Conservation (phyloP, 1,284 basidiomycete genomes). For the Trametes sp. region DNA sequence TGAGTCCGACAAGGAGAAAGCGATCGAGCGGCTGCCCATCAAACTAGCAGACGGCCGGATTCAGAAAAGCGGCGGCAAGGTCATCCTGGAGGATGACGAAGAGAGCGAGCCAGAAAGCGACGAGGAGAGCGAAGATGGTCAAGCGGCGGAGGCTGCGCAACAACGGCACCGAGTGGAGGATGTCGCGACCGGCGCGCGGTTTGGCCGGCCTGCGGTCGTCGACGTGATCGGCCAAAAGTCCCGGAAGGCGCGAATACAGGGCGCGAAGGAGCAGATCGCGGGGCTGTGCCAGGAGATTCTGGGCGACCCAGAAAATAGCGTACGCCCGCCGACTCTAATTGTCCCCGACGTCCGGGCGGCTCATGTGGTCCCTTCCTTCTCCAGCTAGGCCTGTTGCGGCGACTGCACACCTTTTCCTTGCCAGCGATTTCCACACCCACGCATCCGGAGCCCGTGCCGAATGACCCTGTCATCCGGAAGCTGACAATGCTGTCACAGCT, state of each 20-base stretch:
- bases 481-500: constrained; percentile 91
- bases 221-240: constrained; percentile 78
- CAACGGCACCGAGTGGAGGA: constrained; percentile 58
- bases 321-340: constrained; percentile 47
- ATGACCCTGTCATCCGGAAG: constrained; percentile 87
- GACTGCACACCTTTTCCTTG: constrained; percentile 87
- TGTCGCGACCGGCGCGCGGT: constrained; percentile 78
- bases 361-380: constrained; percentile 12
- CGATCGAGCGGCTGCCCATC: constrained; percentile 81
- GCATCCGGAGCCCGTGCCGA: constrained; percentile 71
- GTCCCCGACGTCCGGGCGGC: constrained; percentile 31
- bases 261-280: constrained; percentile 91
- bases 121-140: constrained; percentile 44
- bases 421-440: constrained; percentile 72
- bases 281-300: constrained; percentile 89
- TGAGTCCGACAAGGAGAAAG: constrained; percentile 53
- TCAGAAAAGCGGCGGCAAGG: constrained; percentile 54
- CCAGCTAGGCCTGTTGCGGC: constrained; percentile 85
- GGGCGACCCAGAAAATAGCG: constrained; percentile 85
- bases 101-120: constrained; percentile 53
- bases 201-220: constrained; percentile 82
- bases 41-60: constrained; percentile 85
- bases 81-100: constrained; percentile 44
- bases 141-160: constrained; percentile 40
- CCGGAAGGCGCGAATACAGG: constrained; percentile 72